Evolutionary conservation across 768 basidiomycete genomes (phyloP), one percentile per base, ranked within the genome.

Genomic region (Antrodiella citrinella): DNA sequence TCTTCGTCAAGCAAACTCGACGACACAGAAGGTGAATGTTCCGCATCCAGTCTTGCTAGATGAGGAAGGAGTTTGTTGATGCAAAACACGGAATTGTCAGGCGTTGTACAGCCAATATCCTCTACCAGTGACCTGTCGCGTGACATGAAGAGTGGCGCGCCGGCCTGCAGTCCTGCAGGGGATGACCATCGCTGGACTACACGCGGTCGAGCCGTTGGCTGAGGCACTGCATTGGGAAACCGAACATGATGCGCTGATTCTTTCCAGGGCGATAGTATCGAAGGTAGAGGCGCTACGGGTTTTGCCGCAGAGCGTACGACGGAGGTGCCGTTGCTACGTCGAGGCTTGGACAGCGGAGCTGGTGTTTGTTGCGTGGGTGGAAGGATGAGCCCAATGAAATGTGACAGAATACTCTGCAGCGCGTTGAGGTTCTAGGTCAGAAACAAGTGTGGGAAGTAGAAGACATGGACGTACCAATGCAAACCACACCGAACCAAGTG

Each of bases 401-500:
- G 19, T n/a, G 42, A 22, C 20, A 44, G 30, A 20, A 54, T 45
- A 26, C 53, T 54, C 53, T 54, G 45, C 3, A 25, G 23, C 30
- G 30, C 7, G 7, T 35, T 15, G 30, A 7, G 30, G 15, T 7
- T 7, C 30, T 7, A 15, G 43, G 4, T 15, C 20, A 22, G 4
- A n/a, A 19, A 30, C 50, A 15, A 49, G 26, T 19, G 3, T 30
- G 20, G 21, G 7, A 13, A 21, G 18, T 40, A 35, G 30, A 43
- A 43, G 41, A 43, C 9, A 20, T n/a, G 15, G 23, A 50, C 53
- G 18, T 38, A 54, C 53, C 49, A 51, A 20, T 46, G 30, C 39
- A 23, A 54, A 54, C 53, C 53, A 54, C 25, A 40, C 26, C 13
- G 49, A 51, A 23, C 53, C 43, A 11, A 40, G 44, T 11, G 38